Percentiles rank a stretch among this genome's conserved stretches.
phyloP scores from a whole-genome alignment of 129 eudicot species.

The Apium graveolens region DNA sequence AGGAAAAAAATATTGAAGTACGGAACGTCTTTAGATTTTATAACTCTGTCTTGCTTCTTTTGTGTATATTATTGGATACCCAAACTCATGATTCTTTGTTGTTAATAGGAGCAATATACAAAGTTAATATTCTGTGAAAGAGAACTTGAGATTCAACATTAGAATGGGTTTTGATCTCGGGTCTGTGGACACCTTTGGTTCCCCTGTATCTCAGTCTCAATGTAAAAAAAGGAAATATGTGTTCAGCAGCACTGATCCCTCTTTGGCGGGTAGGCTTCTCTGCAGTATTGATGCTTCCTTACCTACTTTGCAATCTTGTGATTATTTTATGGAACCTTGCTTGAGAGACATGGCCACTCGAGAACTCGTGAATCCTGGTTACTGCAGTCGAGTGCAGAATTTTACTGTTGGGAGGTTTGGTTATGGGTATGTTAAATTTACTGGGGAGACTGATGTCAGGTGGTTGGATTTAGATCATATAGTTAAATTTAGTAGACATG shows the following conservation, averaged over 20 bases:
- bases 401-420: slow-evolving; percentile 81
- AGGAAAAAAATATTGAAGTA: neutral
- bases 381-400: slow-evolving; percentile 53
- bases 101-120: neutral
- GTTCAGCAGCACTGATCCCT: slow-evolving; percentile 23
- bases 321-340: slow-evolving; percentile 70
- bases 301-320: slow-evolving; percentile 55
- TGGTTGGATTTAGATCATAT: slow-evolving; percentile 63
- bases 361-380: slow-evolving; percentile 62
- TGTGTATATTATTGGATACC: neutral
- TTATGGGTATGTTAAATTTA: slow-evolving; percentile 56
- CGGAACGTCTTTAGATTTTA: neutral
- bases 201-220: slow-evolving; percentile 28
- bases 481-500: slow-evolving; percentile 59
- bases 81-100: neutral
- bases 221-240: slow-evolving; percentile 54
- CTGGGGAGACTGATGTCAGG: slow-evolving; percentile 86
- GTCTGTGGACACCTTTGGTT: slow-evolving; percentile 13
- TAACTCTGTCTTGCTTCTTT: neutral
- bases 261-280: slow-evolving; percentile 18
- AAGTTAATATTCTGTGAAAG: neutral
- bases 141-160: neutral
- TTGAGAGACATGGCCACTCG: slow-evolving; percentile 42
- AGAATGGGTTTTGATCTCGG: slow-evolving; percentile 45
- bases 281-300: slow-evolving; percentile 22